Evolutionary conservation across 306 rosid species (phyloP), one percentile per base, ranked within the genome.

Genomic region (Biancaea sappan): DNA sequence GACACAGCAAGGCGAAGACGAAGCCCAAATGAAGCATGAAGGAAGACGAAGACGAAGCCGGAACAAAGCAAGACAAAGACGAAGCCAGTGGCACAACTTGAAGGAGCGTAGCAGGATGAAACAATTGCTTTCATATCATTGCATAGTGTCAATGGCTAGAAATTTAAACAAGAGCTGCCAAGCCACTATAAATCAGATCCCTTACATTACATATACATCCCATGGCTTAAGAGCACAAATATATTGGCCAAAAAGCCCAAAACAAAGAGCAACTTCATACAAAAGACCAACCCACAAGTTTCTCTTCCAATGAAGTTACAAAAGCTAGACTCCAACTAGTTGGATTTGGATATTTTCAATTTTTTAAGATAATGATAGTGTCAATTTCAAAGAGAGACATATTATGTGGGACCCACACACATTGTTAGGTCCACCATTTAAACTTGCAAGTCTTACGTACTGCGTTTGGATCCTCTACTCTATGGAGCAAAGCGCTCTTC

Each of bases 141-240:
- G 60, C 68, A 73, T 43, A 76, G 56, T 52, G 66, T 58, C 19
- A 74, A 66, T 24, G 16, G 25, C 14, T 76, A 57, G 51, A 44
- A 68, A 67, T 73, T 52, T 54, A 50, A 78, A 79, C 65, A 64
- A 61, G 41, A 80, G 28, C 46, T 62, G 69, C 31, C n/a, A n/a
- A n/a, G n/a, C 65, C 41, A 41, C 59, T 68, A 57, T 75, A 77
- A 73, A 72, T 34, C 29, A 52, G 72, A 81, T 76, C 40, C 82
- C 72, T 84, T 79, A 69, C 46, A 65, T 38, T 78, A 86, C 86
- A 79, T 41, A 60, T 66, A 57, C 50, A 54, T 71, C 73, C 82
- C 79, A 35, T 58, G 77, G 79, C 76, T 59, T 43, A 84, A 62
- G 61, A 47, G 75, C 51, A 67, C 52, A 59, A 44, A 67, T 40